Conservation (phyloP, 129 eudicot genomes). For the Ambrosia artemisiifolia region DNA sequence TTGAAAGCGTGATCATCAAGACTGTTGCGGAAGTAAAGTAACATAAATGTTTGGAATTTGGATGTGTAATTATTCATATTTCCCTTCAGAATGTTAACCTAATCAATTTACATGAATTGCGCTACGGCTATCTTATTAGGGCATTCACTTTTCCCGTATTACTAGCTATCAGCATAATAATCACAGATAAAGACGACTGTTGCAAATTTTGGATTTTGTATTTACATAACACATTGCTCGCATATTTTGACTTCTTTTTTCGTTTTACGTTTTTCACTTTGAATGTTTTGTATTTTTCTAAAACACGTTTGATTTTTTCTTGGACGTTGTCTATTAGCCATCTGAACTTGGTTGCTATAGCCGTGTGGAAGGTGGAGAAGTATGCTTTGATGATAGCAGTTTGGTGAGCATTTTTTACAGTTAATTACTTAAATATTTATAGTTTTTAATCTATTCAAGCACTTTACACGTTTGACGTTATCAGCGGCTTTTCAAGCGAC, state of each 20-base stretch:
- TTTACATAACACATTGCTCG: background rate
- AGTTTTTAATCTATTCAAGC: background rate
- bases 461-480: background rate
- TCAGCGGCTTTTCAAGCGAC: conserved; percentile 94
- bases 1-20: background rate
- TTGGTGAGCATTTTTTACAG: conserved; percentile 59
- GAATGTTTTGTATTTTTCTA: background rate
- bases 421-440: background rate
- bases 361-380: conserved; percentile 95
- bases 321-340: conserved; percentile 51
- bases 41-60: background rate
- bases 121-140: too few relatives aligned
- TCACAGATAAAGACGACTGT: background rate
- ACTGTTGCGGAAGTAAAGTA: background rate
- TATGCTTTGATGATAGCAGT: conserved; percentile 90
- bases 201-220: background rate
- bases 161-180: background rate
- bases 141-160: background rate
- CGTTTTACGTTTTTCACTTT: background rate
- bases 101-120: too few relatives aligned
- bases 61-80: background rate
- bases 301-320: conserved; percentile 19
- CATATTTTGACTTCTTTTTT: background rate
- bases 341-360: conserved; percentile 97
- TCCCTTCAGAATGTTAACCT: background rate